Conservation (phyloP, 1,139 yeast genomes). For the Zygosaccharomyces pseudobailii region DNA sequence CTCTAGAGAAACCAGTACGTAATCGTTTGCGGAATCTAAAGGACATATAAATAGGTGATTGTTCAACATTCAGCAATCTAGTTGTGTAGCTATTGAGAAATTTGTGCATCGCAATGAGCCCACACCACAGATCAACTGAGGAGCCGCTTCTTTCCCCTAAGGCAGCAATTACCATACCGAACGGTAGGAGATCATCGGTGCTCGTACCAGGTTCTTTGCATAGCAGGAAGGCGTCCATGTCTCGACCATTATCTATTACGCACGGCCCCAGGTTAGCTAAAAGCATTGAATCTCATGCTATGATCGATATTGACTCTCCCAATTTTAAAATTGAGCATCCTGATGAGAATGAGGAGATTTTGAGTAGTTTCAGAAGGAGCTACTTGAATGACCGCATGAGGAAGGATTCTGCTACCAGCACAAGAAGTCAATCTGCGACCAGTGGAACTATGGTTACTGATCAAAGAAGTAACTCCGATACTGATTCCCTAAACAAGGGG, state of each 20-base stretch:
- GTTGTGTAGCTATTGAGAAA: no score
- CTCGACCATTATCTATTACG: conserved; percentile 5
- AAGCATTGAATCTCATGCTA: conserved; percentile 19
- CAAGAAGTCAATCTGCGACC: conserved; percentile 9
- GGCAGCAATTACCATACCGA: conserved; percentile 14
- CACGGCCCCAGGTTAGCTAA: conserved; percentile 6
- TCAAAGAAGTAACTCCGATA: conserved; percentile 10
- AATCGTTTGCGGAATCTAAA: neutral
- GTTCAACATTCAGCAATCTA: neutral
- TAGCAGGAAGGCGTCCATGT: conserved; percentile 10
- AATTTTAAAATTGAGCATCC: conserved; percentile 29
- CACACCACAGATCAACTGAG: conserved; percentile 1
- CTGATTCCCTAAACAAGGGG: conserved; percentile 9
- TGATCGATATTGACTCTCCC: conserved; percentile 34
- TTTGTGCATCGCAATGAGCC: neutral
- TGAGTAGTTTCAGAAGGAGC: conserved; percentile 26
- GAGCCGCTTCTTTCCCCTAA: conserved; percentile 10
- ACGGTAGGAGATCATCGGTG: conserved; percentile 10
- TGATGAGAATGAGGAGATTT: conserved; percentile 26
- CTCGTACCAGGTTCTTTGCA: conserved; percentile 10
- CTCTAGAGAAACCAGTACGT: neutral
- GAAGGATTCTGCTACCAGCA: conserved; percentile 10
- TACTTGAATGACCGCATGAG: conserved; percentile 18
- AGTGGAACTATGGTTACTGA: conserved; percentile 5
- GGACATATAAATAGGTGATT: neutral